phyloP scores from a whole-genome alignment of 495 filamentous ascomycete species.

The Penicillium crystallinum region DNA sequence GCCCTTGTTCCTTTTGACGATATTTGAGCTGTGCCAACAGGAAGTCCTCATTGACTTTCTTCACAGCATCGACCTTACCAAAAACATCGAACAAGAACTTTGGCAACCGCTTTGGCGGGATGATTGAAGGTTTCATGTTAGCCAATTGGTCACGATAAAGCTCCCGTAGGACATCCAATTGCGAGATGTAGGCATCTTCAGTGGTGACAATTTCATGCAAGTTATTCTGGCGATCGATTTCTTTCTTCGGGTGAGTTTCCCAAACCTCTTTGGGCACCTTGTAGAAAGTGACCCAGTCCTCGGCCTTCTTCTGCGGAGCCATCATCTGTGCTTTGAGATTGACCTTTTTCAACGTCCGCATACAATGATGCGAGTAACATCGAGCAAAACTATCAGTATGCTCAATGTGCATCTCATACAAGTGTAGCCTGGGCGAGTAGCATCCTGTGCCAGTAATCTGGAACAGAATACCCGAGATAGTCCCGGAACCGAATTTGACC shows the following conservation, averaged over 20 bases:
- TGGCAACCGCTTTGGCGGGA: constrained; percentile 63
- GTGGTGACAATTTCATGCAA: constrained; percentile 94
- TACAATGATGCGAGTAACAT: constrained; percentile 94
- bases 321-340: constrained; percentile 69
- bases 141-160: constrained; percentile 83
- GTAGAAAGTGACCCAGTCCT: constrained; percentile 93
- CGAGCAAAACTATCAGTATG: constrained; percentile 59
- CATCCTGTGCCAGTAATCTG: constrained; percentile 92
- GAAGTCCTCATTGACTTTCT: constrained; percentile 88
- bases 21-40: constrained; percentile 96
- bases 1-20: constrained; percentile 93
- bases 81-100: constrained; percentile 84
- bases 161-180: constrained; percentile 74
- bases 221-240: constrained; percentile 89
- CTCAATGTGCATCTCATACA: constrained; percentile 69
- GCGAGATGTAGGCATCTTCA: constrained; percentile 85
- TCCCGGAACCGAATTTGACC: constrained; percentile 80
- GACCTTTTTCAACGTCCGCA: constrained; percentile 88
- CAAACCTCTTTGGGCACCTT: constrained; percentile 71
- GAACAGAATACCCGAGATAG: constrained; percentile 81
- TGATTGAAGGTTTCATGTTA: constrained; percentile 71
- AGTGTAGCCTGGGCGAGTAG: constrained; percentile 79
- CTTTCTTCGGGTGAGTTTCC: constrained; percentile 69
- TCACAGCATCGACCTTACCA: constrained; percentile 82
- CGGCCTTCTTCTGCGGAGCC: constrained; percentile 59